Evolutionary conservation across 192 early-diverging fungal genomes (phyloP), one percentile per base, ranked within the genome.

Genomic region (Obelidium mucronatum): DNA sequence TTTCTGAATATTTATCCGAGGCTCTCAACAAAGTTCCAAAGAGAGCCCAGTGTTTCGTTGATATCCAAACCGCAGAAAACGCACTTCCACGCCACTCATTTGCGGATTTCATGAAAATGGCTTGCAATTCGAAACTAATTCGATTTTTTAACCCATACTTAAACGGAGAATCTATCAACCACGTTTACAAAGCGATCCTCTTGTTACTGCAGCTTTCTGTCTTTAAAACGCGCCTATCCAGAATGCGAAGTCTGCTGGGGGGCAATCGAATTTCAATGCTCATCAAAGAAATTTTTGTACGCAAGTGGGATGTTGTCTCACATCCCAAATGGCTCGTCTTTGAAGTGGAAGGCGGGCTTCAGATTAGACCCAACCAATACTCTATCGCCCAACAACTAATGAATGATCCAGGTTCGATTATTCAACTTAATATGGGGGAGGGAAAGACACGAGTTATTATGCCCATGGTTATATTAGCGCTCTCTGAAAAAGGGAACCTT

Each of bases 371-470:
- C 13, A 65, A 37, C 26, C 63, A 65, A 26, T 65, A 65, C 34
- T 31, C 63, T 1, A 40, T 26, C 8, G 63, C 63, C 15, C 24
- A 15, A 1, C 63, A 65, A 37, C 15, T 65, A 24, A 65, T 65
- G 40, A 26, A 65, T 36, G 37, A 65, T 15, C 63, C 63, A n/a
- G n/a, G 34, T n/a, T 26, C 63, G 1, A 37, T 65, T 65, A 15
- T 65, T 8, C 63, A 65, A 5, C 35, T 65, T 26, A 65, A 65
- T 3, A 65, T 65, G 63, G 63, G 63, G 15, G 63, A 65, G 26
- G 63, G 63, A 35, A 65, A 65, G 37, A 65, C 63, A n/a, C 33
- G 63, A 17, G 63, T 65, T 40, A 65, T 65, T 34, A 65, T 65
- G 36, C 63, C 63, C 8, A 65, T 65, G 63, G 37, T 65, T 3